Evolutionary conservation across 768 basidiomycete genomes (phyloP).

Genomic region (Pisolithus orientalis): DNA sequence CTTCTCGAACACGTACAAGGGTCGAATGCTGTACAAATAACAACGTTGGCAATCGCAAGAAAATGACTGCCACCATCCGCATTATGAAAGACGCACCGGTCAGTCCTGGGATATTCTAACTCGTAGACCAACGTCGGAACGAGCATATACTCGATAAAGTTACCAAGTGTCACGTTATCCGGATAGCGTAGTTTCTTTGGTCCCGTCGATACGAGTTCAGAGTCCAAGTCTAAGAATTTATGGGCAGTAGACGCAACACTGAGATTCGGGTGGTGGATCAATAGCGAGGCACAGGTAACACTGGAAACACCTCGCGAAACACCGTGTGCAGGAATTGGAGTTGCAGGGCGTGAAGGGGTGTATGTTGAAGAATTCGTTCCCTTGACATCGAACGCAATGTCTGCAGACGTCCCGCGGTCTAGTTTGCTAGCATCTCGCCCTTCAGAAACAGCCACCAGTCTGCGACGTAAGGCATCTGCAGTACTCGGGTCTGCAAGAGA

Average conservation of each 20-base stretch:
- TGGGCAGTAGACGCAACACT: conserved; percentile 63
- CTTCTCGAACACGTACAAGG: conserved; percentile 48
- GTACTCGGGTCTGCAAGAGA: conserved; percentile 51
- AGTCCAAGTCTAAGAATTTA: conserved; percentile 69
- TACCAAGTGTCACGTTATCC: conserved; percentile 71
- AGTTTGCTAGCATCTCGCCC: conserved; percentile 4
- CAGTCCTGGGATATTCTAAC: conserved; percentile 90
- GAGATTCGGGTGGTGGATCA: conserved; percentile 62
- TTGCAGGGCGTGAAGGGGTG: conserved; percentile 5
- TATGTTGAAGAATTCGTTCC: conserved; percentile 3
- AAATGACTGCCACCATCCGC: neutral
- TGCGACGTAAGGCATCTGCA: conserved; percentile 49
- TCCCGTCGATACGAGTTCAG: conserved; percentile 71
- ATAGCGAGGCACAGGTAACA: conserved; percentile 28
- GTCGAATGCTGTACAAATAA: conserved; percentile 34
- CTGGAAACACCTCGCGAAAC: conserved; percentile 8
- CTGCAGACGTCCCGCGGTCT: neutral
- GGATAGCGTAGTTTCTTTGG: conserved; percentile 71
- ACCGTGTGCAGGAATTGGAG: conserved; percentile 10
- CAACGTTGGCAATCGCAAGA: neutral
- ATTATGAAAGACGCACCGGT: conserved; percentile 43
- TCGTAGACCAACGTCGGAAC: conserved; percentile 95
- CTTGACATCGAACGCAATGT: conserved; percentile 1
- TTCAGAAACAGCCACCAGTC: conserved; percentile 37
- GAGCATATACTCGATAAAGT: conserved; percentile 76